Conservation (phyloP, 75 land plant genomes). For the Azolla pinnata region DNA sequence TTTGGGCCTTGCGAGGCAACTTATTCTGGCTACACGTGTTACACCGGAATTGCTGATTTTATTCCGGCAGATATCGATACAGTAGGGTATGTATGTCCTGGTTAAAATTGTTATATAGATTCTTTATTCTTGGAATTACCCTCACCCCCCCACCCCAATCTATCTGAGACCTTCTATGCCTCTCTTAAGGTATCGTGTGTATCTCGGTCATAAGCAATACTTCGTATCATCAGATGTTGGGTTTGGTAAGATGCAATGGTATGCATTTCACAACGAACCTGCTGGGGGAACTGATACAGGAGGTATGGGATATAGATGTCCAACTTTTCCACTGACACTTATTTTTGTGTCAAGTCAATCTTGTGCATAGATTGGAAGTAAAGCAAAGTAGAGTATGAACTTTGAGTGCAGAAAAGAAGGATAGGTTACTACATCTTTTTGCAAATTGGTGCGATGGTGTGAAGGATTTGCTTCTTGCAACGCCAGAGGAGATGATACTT, state of each 20-base stretch:
- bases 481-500: conserved; percentile 70
- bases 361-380: too few species aligned
- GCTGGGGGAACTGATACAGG: conserved; percentile 69
- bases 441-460: conserved; percentile 84
- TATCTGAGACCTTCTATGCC: too few species aligned
- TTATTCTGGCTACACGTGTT: conserved; percentile 87
- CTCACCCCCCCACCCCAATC: too few species aligned
- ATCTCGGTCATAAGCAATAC: conserved; percentile 84
- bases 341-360: too few species aligned
- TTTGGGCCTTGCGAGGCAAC: conserved; percentile 55
- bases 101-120: background rate
- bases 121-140: conserved; percentile 10
- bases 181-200: conserved; percentile 86
- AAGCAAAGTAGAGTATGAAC: too few species aligned
- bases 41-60: conserved; percentile 96
- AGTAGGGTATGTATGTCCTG: conserved; percentile 53
- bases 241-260: conserved; percentile 96
- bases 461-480: conserved; percentile 62
- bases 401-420: conserved; percentile 61
- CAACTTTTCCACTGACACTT: too few species aligned
- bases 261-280: conserved; percentile 84
- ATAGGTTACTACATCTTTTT: conserved; percentile 62
- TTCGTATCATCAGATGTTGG: conserved; percentile 98
- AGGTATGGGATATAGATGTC: background rate
- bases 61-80: conserved; percentile 87